Evolutionary conservation across 805 yeast genomes (phyloP).

Genomic region (Saturnispora halmiae): DNA sequence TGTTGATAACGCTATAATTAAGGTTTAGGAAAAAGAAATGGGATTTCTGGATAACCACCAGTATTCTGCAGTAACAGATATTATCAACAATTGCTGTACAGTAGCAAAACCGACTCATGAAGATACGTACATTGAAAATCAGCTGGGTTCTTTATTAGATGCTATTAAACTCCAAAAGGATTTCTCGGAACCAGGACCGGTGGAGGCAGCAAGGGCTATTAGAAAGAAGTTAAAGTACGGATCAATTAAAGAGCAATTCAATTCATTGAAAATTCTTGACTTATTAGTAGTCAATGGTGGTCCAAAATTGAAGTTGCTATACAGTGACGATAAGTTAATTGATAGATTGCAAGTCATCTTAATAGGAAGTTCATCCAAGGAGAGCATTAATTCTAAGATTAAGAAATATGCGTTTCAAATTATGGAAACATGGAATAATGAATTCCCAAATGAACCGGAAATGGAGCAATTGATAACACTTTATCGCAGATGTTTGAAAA

Average conservation of each 20-base stretch:
- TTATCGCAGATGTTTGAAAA: constrained; percentile 24
- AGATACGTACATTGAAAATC: constrained; percentile 32
- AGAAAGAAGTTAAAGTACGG: constrained; percentile 89
- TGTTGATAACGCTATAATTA: background rate
- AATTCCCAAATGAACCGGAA: constrained; percentile 40
- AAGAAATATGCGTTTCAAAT: constrained; percentile 40
- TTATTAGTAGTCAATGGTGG: constrained; percentile 50
- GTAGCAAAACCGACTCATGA: constrained; percentile 32
- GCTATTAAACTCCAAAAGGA: constrained; percentile 34
- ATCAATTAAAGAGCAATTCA: constrained; percentile 47
- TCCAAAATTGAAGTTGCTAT: constrained; percentile 36
- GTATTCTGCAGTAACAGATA: constrained; percentile 62
- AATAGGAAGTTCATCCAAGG: constrained; percentile 27
- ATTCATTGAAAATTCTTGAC: constrained; percentile 54
- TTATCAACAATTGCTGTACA: constrained; percentile 42
- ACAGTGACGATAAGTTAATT: constrained; percentile 58
- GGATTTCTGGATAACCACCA: constrained; percentile 52
- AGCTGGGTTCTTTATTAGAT: constrained; percentile 50
- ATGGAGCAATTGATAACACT: constrained; percentile 41
- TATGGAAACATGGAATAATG: constrained; percentile 60
- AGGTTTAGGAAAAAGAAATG: constrained; percentile 26
- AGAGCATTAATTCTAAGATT: constrained; percentile 32
- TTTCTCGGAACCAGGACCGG: constrained; percentile 32
- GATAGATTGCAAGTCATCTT: constrained; percentile 50
- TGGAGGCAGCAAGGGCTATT: constrained; percentile 85